phyloP scores from a whole-genome alignment of 2,329 filamentous ascomycete genomes.

The Aspergillus sp. region DNA sequence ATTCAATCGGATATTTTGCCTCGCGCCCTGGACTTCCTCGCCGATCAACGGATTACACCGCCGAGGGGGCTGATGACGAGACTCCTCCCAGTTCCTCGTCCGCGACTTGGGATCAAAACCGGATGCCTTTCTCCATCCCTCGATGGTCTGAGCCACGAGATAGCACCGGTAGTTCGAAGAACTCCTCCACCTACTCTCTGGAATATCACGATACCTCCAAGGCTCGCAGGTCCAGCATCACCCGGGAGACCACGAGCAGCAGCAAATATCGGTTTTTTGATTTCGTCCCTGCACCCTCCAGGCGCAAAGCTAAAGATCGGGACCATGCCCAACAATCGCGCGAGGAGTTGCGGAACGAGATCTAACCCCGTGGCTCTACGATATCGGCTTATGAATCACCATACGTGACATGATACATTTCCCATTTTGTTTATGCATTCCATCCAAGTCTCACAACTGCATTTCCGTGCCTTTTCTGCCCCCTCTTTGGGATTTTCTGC shows the following conservation, averaged over 20 bases:
- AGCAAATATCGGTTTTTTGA: conserved; percentile 47
- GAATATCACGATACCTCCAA: conserved; percentile 39
- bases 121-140: conserved; percentile 41
- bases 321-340: conserved; percentile 35
- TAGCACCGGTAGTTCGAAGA: conserved; percentile 45
- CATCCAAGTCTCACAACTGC: not conserved
- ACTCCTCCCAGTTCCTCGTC: conserved; percentile 46
- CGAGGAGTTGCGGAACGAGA: conserved; percentile 33
- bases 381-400: conserved; percentile 2
- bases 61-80: conserved; percentile 40
- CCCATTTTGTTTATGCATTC: conserved; percentile 14
- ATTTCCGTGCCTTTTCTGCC: not conserved
- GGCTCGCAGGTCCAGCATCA: conserved; percentile 37
- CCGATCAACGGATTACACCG: conserved; percentile 37
- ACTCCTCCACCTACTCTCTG: conserved; percentile 47
- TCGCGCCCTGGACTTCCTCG: conserved; percentile 38
- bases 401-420: conserved; percentile 9
- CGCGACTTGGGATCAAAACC: conserved; percentile 42
- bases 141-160: conserved; percentile 41
- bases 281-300: conserved; percentile 41
- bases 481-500: too few species aligned
- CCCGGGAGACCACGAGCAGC: conserved; percentile 31
- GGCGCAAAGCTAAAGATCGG: conserved; percentile 42
- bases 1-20: conserved; percentile 42
- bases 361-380: conserved; percentile 15